Evolutionary conservation across 2,329 filamentous ascomycete species (phyloP), one percentile per base, ranked within the genome.

Genomic region (Exophiala calicioides): DNA sequence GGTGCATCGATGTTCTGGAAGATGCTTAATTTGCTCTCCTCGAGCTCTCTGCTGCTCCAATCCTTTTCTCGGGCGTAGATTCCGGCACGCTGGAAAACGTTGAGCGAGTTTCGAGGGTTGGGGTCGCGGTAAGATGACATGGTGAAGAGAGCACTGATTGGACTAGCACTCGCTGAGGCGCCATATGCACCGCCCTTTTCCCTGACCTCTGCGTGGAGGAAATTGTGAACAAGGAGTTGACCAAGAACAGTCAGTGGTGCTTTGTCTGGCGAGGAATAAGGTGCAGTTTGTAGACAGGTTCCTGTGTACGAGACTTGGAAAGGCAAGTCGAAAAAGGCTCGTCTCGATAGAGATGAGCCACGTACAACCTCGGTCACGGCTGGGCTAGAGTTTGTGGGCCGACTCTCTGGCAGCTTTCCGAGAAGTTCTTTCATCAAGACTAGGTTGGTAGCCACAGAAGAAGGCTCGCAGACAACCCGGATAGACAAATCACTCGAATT

Each of bases 71-170:
- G 77, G 0, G 90, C 93, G 82, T 90, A 96, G 18, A 78, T 73
- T 1, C 91, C 93, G 1, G 89, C 87, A 46, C 85, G 84, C 23
- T 79, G 75, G 82, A 96, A 95, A 50, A 96, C 87, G 45, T 79
- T 81, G 56, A 97, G 73, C 0, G 89, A 91, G 68, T 95, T 96
- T 53, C 85, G 76, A 0, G 93, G 91, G 64, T 97, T 96, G 2
- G 93, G 93, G 65, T 98, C 93, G 40, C 93, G 87, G 76, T 98
- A 98, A 33, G 88, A 91, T 71, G 95, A 96, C 72, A 96, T 94
- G 12, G 89, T 89, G 59, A 98, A 97, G 1, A 95, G 68, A 18
- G 90, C 91, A 57, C 88, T 85, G 5, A 95, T 72, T 0, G 86
- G 81, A 18, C 84, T 82, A 33, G 86, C 85, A 65, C 89, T 91